Evolutionary conservation across 331 rosid genomes (phyloP).

Genomic region (Saraca asoca): DNA sequence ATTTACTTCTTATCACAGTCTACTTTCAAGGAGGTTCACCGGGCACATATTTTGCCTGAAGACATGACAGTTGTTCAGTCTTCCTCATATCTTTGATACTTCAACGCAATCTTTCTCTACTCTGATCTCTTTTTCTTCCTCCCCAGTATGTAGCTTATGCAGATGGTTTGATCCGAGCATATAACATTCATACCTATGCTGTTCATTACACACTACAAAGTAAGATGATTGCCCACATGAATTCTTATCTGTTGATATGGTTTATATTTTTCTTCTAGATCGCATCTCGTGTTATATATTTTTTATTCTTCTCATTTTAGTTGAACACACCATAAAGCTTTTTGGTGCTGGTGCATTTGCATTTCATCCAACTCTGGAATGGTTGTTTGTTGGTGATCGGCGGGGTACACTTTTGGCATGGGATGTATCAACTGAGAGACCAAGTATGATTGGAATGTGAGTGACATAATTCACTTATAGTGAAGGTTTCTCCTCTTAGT

Average conservation of each 20-base stretch:
- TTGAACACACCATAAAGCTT: constrained; percentile 90
- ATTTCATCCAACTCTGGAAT: constrained; percentile 96
- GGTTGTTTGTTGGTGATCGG: constrained; percentile 99
- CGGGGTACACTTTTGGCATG: constrained; percentile 95
- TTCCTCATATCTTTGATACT: constrained; percentile 31
- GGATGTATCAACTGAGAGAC: constrained; percentile 97
- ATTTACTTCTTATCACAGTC: constrained; percentile 23
- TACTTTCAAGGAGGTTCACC: constrained; percentile 25
- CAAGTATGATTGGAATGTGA: constrained; percentile 98
- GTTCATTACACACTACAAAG: constrained; percentile 93
- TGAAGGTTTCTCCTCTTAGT: constrained; percentile 18
- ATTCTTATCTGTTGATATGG: constrained; percentile 36
- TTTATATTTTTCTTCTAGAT: constrained; percentile 31
- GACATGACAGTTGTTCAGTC: constrained; percentile 1
- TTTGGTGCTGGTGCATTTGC: constrained; percentile 96
- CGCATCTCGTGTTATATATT: constrained; percentile 19
- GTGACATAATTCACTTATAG: constrained; percentile 44
- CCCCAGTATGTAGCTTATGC: constrained; percentile 93
- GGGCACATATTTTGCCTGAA: constrained; percentile 28
- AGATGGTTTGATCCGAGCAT: constrained; percentile 96
- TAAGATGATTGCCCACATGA: constrained; percentile 48
- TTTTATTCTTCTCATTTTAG: constrained; percentile 51
- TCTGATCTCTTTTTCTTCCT: constrained; percentile 31
- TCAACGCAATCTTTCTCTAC: constrained; percentile 18
- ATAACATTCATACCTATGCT: constrained; percentile 91